phyloP scores from a whole-genome alignment of 1,284 basidiomycete genomes.

The Cryptococcus sp. region DNA sequence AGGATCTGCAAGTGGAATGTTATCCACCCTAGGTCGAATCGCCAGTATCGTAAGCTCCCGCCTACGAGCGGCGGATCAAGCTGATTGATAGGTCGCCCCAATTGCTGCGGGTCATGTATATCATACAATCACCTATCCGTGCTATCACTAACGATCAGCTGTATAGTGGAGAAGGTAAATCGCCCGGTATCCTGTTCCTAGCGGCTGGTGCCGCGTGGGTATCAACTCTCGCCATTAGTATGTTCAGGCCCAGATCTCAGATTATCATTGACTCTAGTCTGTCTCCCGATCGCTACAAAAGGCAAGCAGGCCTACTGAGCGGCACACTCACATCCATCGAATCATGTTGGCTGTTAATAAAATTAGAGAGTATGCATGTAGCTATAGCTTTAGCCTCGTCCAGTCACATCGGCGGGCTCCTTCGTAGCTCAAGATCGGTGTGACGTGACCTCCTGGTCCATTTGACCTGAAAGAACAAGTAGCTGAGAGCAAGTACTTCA shows the following conservation, averaged over 20 bases:
- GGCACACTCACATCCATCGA: neutral
- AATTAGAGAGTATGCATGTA: neutral
- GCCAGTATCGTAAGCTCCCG: constrained; percentile 18
- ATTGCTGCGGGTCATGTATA: constrained; percentile 12
- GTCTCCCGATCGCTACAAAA: constrained; percentile 4
- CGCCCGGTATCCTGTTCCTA: constrained; percentile 18
- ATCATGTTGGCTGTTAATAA: neutral
- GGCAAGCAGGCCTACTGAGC: constrained; percentile 1
- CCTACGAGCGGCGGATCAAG: neutral
- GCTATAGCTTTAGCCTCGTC: neutral
- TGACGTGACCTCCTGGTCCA: constrained; percentile 16
- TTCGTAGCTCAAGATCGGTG: constrained; percentile 33
- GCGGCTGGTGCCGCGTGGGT: constrained; percentile 15
- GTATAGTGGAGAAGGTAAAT: constrained; percentile 6
- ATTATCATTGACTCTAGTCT: constrained; percentile 2
- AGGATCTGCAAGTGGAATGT: constrained; percentile 36
- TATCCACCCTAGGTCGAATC: constrained; percentile 11
- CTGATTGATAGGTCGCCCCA: constrained; percentile 10
- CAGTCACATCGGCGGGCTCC: constrained; percentile 49
- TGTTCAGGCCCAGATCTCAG: neutral
- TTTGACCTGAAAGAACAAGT: neutral
- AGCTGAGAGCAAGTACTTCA: constrained; percentile 17
- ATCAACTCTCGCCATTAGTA: constrained; percentile 11
- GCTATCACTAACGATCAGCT: neutral
- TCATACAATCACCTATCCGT: no score